Base-by-base conservation (phyloP, 208 protist genomes). In the Cochliopodium minus region DNA sequence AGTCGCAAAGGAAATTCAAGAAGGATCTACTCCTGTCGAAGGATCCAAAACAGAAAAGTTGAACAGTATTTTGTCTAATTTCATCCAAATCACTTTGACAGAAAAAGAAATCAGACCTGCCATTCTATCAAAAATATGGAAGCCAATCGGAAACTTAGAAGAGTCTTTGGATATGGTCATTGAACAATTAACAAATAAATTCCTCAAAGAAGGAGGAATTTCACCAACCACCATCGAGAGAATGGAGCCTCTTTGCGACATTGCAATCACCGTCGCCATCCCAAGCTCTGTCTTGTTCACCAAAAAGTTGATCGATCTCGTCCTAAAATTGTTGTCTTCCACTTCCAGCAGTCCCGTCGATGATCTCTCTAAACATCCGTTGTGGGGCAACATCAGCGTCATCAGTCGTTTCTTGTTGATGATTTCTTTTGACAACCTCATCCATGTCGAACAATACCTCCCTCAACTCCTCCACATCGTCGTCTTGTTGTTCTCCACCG, bases 91-190 rank as follows among this genome's bases (percentile, higher is more conserved):
- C 22, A 55, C 50, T 9, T 13, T 55, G 9, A 11, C 15, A 1
- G 15, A 25, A 6, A 17, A 38, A 43, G 50, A 55, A 22, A 42
- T 55, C 13, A 42, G 30, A 32, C 50, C 50, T 32, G 50, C 50
- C n/a, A 9, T 55, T 22, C 30, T 55, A 9, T 32, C 9, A 32
- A 34, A 55, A 43, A 43, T 55, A 32, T 55, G 50, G 50, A 34
- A 23, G 20, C 33, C 39, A 30, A 30, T 55, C 2, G n/a, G n/a
- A n/a, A n/a, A n/a, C n/a, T n/a, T n/a, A n/a, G n/a, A n/a, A n/a
- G n/a, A n/a, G n/a, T n/a, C n/a, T n/a, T n/a, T n/a, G n/a, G n/a
- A n/a, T n/a, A n/a, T n/a, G n/a, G n/a, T n/a, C n/a, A n/a, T n/a
- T n/a, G n/a, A n/a, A n/a, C n/a, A n/a, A n/a, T n/a, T n/a, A n/a